Evolutionary conservation across 495 filamentous ascomycete genomes (phyloP), one percentile per base, ranked within the genome.

Genomic region (Cercophora scortea): DNA sequence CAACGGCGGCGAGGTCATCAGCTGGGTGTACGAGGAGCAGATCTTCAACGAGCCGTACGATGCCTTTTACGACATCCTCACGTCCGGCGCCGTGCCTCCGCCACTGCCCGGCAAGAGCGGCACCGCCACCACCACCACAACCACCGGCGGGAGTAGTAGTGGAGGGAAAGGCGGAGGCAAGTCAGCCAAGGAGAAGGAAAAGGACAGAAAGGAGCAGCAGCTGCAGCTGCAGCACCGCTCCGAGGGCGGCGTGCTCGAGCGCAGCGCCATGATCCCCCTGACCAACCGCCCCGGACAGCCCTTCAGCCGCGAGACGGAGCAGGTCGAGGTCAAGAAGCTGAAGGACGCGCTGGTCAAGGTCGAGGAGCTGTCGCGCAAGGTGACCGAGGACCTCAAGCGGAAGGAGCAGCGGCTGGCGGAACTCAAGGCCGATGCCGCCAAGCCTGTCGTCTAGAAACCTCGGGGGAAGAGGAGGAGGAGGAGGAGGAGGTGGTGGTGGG

Each of bases 11-110:
- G 74, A 83, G 40, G 82, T 97, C 16, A 66, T 82, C 12, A 79
- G 82, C 46, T 89, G 90, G 74, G 78, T 79, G 32, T 89, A 95
- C 61, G 93, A 98, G 67, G 89, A 95, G 63, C 81, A 95, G 41
- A 77, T 95, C 34, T 98, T 98, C 75, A 96, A 95, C 67, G 93
- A 97, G 74, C 93, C 93, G 0, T 87, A 89, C 55, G 90, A 94
- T 62, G 80, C 84, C 36, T 93, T 95, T 65, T 92, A 87, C 65
- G 87, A 93, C 25, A 65, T 89, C 9, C 72, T 96, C 45, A 92
- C 85, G 1, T 82, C 82, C 1, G 85, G 85, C 19, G 70, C 77
- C 16, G 54, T 68, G 32, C 69, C 69, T 1, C 42, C 42, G 42
- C 9, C n/a, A n/a, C 19, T 25, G 13, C 13, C 36, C 36, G 8